Evolutionary conservation across 768 basidiomycete species (phyloP).

Genomic region (Phylloporus sp.): DNA sequence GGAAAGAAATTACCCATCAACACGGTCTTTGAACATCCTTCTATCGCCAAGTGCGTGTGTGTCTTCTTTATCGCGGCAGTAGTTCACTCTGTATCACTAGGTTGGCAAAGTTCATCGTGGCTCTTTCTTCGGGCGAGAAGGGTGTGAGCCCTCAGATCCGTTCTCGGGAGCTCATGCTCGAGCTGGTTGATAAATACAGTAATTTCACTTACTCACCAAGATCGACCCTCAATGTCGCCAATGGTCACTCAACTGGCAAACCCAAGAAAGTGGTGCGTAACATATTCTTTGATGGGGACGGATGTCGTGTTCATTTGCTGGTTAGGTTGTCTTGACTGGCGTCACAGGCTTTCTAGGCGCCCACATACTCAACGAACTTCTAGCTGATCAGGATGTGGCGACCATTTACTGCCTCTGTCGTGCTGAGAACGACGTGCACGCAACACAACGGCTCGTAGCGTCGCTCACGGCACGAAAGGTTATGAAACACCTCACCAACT

Average conservation of each 20-base stretch:
- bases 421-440: constrained; percentile 43
- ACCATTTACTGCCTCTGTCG: constrained; percentile 50
- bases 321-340: constrained; percentile 42
- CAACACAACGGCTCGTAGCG: constrained; percentile 35
- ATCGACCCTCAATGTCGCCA: constrained; percentile 2
- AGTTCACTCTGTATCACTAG: constrained; percentile 19
- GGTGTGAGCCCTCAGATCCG: constrained; percentile 14
- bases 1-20: constrained; percentile 22
- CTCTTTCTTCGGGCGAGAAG: constrained; percentile 31
- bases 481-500: constrained; percentile 5
- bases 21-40: constrained; percentile 50
- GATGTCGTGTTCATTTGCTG: neutral
- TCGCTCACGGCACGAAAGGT: constrained; percentile 40
- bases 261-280: constrained; percentile 14
- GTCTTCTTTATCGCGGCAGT: no score
- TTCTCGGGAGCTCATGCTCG: constrained; percentile 38
- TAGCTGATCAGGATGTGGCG: constrained; percentile 32
- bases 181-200: constrained; percentile 42
- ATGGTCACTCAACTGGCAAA: constrained; percentile 4
- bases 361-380: constrained; percentile 44
- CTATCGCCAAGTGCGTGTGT: constrained; percentile 33
- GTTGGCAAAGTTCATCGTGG: constrained; percentile 38
- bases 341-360: constrained; percentile 53
- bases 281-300: neutral
- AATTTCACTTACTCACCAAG: constrained; percentile 6